phyloP scores from a whole-genome alignment of 257 asterid species.

The Nicotiana tabacum region DNA sequence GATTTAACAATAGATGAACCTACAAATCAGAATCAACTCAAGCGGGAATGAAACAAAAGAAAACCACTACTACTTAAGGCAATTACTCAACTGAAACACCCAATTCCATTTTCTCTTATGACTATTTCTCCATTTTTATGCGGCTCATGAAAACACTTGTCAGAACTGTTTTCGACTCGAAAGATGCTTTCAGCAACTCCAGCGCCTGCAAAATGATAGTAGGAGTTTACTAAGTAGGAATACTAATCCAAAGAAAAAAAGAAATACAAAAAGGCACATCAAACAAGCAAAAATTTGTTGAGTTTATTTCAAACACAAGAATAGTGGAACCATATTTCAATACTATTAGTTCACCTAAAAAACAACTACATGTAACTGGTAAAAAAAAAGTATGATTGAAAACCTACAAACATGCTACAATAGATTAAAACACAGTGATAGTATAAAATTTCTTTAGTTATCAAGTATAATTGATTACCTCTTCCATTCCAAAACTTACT shows the following conservation, averaged over 20 bases:
- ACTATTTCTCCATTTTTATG: neutral
- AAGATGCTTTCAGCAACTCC: slow-evolving; percentile 28
- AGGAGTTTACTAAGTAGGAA: neutral
- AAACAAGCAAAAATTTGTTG: neutral
- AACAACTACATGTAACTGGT: neutral
- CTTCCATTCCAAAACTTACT: slow-evolving; percentile 20
- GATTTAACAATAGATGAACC: neutral
- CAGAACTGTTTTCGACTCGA: slow-evolving; percentile 7
- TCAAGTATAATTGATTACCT: slow-evolving; percentile 8
- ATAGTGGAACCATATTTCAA: neutral
- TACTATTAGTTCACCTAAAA: neutral
- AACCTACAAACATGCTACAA: slow-evolving; percentile 13
- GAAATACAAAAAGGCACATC: neutral
- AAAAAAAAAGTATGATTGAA: neutral
- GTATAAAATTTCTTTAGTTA: neutral
- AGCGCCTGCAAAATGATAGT: slow-evolving; percentile 19
- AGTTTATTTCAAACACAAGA: neutral
- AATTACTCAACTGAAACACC: neutral
- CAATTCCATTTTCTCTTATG: neutral
- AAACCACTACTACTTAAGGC: neutral
- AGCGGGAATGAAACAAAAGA: neutral
- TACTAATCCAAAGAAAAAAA: neutral
- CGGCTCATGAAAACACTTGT: neutral
- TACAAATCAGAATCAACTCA: neutral
- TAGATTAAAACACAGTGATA: slow-evolving; percentile 9